These are phyloP conservation scores for Dothistroma pini DNA, from an alignment of 2,329 filamentous ascomycete genomes.

Conservation along the genomic window DNA sequence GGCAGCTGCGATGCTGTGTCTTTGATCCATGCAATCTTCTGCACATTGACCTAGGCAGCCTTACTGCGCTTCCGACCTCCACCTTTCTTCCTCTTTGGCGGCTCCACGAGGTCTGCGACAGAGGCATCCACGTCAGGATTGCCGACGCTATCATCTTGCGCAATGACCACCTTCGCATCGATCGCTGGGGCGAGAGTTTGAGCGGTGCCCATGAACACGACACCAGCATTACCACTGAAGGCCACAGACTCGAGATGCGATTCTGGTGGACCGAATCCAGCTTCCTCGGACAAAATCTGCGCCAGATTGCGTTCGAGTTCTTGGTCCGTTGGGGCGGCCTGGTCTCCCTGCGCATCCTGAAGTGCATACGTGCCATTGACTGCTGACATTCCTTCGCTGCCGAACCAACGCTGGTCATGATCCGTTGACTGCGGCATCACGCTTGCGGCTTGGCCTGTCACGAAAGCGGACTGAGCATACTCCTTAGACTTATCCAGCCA, in stretches of 20 bases:
- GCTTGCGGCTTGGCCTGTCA: background rate
- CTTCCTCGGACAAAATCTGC: background rate
- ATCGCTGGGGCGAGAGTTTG: background rate
- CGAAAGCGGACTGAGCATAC: background rate
- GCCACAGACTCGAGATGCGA: background rate
- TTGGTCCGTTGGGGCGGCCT: background rate
- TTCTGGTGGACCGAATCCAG: background rate
- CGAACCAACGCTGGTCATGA: background rate
- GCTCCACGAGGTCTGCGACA: background rate
- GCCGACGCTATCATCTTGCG: background rate
- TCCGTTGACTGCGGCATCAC: background rate
- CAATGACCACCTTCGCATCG: background rate
- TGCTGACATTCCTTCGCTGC: background rate
- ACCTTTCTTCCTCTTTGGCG: slow-evolving; percentile 1
- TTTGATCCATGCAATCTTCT: background rate
- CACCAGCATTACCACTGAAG: background rate
- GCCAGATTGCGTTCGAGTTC: background rate
- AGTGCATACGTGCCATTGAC: background rate
- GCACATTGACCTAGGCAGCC: background rate
- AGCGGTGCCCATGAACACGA: background rate
- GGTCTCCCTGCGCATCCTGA: background rate
- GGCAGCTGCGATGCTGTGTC: background rate
- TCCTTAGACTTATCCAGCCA: background rate
- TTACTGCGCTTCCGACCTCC: slow-evolving; percentile 3
- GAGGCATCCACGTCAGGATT: background rate